Base-by-base conservation (phyloP, 139 green algal species). In the Choricystis sp. region DNA sequence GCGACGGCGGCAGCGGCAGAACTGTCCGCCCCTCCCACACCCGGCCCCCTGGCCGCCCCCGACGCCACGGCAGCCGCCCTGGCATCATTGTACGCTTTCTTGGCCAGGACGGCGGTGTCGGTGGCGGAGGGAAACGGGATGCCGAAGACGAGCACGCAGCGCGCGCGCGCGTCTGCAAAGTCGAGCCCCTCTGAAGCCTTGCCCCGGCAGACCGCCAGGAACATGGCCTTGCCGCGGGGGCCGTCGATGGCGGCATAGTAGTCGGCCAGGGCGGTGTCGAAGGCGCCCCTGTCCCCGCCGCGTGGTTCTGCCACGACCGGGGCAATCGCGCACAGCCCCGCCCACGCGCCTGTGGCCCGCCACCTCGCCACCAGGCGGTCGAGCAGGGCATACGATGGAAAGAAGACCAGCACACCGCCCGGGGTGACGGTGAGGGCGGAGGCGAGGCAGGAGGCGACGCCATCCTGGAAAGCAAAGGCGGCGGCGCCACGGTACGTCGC, bases 101-200 rank as follows among this genome's bases (percentile, higher is more conserved):
- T 96, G 31, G 88, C 76, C 3, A 57, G 60, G 0, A 94, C 84
- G 73, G 92, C 85, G 26, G 76, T 79, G 71, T 95, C 86, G 27
- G 83, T 89, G 19, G 85, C 65, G 48, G 77, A 78, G 3, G 92
- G 89, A 68, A 86, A 98, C 23, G 92, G 92, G 26, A 98, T 93
- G 63, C 92, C 91, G 31, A 97, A 69, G 5, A 98, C 66, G 21
- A 97, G 77, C 28, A 98, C 92, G 3, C 75, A 85, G 3, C 92
- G 72, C 1, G 90, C 92, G 31, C 87, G 80, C 31, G 70, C 74
- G 68, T 98, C 87, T 3, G 85, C 79, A 78, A 98, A 98, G 73
- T 98, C 89, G 27, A 98, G 86, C 14, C 92, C 92, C 72, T 98
- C 92, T 4, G 82, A 94, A 3, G 95, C 88, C 81, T 98, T 98